Percentiles rank a stretch among this genome's conserved stretches.
Conservation (phyloP, 2,329 filamentous ascomycete genomes). For the Exophiala alcalophila region DNA sequence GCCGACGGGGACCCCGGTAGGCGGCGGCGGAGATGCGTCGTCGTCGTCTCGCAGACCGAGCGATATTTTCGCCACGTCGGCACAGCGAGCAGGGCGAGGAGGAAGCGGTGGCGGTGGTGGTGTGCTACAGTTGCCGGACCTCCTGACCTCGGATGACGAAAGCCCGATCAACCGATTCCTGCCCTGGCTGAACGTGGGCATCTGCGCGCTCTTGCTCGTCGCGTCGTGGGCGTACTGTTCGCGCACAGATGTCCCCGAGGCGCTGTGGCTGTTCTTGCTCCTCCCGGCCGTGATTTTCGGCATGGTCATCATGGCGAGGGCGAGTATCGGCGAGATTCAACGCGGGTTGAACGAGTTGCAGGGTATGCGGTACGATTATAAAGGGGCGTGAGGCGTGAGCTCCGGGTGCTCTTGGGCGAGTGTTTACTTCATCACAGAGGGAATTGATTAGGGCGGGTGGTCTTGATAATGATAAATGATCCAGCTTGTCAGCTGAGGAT, state of each 20-base stretch:
- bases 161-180: slow-evolving; percentile 23
- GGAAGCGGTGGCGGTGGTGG: slow-evolving; percentile 5
- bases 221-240: slow-evolving; percentile 16
- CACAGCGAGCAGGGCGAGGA: too few species aligned
- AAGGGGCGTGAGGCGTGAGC: slow-evolving; percentile 31
- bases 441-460: too few species aligned
- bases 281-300: slow-evolving; percentile 25
- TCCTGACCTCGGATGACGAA: slow-evolving; percentile 9
- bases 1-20: slow-evolving; percentile 8
- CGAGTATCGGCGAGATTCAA: slow-evolving; percentile 28
- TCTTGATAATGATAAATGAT: not conserved
- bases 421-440: not conserved
- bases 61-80: not conserved
- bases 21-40: too few species aligned
- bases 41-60: slow-evolving; percentile 1
- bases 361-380: slow-evolving; percentile 29
- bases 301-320: slow-evolving; percentile 25
- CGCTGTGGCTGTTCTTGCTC: slow-evolving; percentile 29
- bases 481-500: not conserved
- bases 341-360: slow-evolving; percentile 24
- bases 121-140: not conserved
- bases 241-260: slow-evolving; percentile 19
- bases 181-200: slow-evolving; percentile 23
- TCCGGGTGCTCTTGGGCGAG: too few species aligned
- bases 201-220: slow-evolving; percentile 21